phyloP scores from a whole-genome alignment of 2,329 filamentous ascomycete species.

The Monosporascus cannonballus region DNA sequence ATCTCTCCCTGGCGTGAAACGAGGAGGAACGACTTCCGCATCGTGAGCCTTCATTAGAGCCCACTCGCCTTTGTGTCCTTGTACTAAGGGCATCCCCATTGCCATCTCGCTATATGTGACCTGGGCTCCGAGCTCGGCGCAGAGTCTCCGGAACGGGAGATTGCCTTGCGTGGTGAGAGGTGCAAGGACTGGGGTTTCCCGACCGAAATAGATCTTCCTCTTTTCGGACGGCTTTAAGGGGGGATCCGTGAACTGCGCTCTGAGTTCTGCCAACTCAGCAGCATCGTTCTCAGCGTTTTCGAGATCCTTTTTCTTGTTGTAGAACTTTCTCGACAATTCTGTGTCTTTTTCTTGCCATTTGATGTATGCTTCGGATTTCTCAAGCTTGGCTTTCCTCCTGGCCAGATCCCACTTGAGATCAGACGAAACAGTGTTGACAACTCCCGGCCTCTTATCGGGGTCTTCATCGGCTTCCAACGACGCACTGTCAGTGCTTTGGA shows the following conservation, averaged over 20 bases:
- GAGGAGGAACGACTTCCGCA: constrained; percentile 69
- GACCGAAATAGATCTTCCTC: constrained; percentile 85
- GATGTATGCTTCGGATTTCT: constrained; percentile 69
- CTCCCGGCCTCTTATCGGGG: constrained; percentile 47
- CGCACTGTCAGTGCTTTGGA: constrained; percentile 42
- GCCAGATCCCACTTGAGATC: constrained; percentile 69
- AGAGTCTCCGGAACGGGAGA: constrained; percentile 85
- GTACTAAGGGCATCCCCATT: constrained; percentile 80
- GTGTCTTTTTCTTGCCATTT: constrained; percentile 69
- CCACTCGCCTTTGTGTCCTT: constrained; percentile 90
- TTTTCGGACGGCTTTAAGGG: constrained; percentile 91
- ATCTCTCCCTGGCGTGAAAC: constrained; percentile 47
- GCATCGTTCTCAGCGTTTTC: constrained; percentile 31
- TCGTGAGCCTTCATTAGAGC: constrained; percentile 89
- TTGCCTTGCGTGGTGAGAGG: constrained; percentile 96
- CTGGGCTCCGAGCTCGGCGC: constrained; percentile 81
- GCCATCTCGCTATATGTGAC: constrained; percentile 99
- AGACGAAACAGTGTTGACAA: constrained; percentile 69
- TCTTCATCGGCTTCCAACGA: constrained; percentile 36
- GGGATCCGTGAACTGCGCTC: constrained; percentile 77
- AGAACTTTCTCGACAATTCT: constrained; percentile 40
- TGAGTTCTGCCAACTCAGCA: constrained; percentile 53
- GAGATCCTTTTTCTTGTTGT: constrained; percentile 36
- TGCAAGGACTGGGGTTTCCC: constrained; percentile 88
- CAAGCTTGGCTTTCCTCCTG: constrained; percentile 63